Evolutionary conservation across 2,329 filamentous ascomycete species (phyloP), one percentile per base, ranked within the genome.

Genomic region (Ilyonectria destructans): DNA sequence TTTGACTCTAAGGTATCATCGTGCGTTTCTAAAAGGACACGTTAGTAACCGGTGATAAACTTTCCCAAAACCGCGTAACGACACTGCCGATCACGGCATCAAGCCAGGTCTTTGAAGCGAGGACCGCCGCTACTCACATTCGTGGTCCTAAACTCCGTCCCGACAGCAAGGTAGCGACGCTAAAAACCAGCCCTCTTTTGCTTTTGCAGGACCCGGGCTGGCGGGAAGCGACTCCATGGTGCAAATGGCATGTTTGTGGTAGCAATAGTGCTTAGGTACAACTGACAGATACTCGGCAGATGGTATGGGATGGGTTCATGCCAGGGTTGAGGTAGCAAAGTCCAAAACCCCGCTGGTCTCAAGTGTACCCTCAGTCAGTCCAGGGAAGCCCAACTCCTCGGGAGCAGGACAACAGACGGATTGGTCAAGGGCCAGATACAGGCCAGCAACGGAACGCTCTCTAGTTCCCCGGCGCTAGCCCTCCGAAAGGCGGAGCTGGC

Each of bases 401-500:
- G 23, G 52, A 62, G 45, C 43, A 29, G 19, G 58, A 45, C 57
- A 61, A 33, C 58, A 61, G 57, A 52, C 45, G 51, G 49, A 61
- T 48, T 43, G 51, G 58, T 60, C 51, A 19, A 35, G 56, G 49
- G 23, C 58, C 52, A 26, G 58, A 49, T 15, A 29, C 43, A 58
- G 26, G 49, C 37, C 40, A 40, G n/a, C 49, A 31, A 51, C 58
- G 67, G 67, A 66, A 62, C 15, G 26, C 52, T 21, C 54, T 51
- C 31, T 57, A 55, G 62, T 62, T 69, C 67, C 62, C 67, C 67
- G 67, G 67, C 58, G 63, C 62, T 57, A 65, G 48, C 52, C n/a
- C 56, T 57, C 26, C 51, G 15, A 48, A 23, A 15, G 33, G 62
- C 45, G 57, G 57, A 37, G 57, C 57, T 29, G 43, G 31, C 26